phyloP scores from a whole-genome alignment of 1,284 basidiomycete genomes.

The Paramarasmius palmivorus region DNA sequence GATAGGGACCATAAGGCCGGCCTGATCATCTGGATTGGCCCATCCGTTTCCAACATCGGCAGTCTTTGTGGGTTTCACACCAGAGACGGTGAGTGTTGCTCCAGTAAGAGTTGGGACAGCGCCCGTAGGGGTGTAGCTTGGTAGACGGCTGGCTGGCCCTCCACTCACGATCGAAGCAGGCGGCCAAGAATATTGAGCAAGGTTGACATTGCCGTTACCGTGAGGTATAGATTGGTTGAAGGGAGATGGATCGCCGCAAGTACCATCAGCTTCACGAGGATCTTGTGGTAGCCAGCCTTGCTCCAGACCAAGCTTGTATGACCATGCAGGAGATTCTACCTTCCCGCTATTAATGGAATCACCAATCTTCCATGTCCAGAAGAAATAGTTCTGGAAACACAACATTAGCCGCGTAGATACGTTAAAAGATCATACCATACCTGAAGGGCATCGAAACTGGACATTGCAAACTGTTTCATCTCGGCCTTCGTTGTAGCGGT shows the following conservation, averaged over 20 bases:
- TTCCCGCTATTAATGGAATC: slow-evolving; percentile 60
- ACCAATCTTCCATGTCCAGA: slow-evolving; percentile 96
- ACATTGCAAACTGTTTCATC: slow-evolving; percentile 67
- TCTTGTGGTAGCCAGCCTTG: slow-evolving; percentile 87
- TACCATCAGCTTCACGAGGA: slow-evolving; percentile 71
- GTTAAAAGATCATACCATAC: slow-evolving; percentile 32
- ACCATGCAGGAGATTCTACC: slow-evolving; percentile 85
- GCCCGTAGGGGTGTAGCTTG: slow-evolving; percentile 72
- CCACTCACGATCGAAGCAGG: slow-evolving; percentile 53
- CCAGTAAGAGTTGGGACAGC: neutral
- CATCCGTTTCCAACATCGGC: neutral
- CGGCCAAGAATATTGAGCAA: slow-evolving; percentile 56
- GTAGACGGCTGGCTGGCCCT: slow-evolving; percentile 49
- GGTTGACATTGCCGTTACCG: slow-evolving; percentile 54
- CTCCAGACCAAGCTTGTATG: slow-evolving; percentile 82
- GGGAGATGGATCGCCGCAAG: slow-evolving; percentile 59
- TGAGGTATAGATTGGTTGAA: slow-evolving; percentile 77
- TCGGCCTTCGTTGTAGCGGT: slow-evolving; percentile 55
- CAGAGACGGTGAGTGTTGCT: neutral
- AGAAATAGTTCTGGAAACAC: slow-evolving; percentile 79
- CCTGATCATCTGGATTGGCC: neutral
- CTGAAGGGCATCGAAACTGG: slow-evolving; percentile 87
- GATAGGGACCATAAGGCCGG: neutral
- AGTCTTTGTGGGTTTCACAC: neutral
- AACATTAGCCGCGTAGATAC: neutral